Percentiles rank a stretch among this genome's conserved stretches.
These are phyloP conservation scores for Rosa multiflora DNA, from an alignment of 306 rosid species.

Conservation along the genomic window DNA sequence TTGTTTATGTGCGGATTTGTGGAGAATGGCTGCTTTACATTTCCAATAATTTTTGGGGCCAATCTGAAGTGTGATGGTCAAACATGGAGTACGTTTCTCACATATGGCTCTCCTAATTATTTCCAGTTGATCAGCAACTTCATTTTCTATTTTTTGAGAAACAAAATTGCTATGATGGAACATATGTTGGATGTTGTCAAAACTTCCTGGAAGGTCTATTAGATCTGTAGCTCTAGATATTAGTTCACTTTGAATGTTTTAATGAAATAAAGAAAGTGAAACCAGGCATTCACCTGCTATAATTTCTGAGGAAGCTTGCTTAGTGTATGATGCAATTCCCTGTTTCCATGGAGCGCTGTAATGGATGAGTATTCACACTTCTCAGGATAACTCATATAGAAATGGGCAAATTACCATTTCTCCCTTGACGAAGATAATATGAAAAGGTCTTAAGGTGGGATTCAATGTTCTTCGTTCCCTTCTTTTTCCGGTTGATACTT, in stretches of 20 bases:
- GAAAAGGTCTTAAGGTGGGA: neutral
- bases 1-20: conserved; percentile 33
- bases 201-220: conserved; percentile 22
- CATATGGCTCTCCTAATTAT: conserved; percentile 28
- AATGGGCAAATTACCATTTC: neutral
- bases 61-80: conserved; percentile 34
- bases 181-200: conserved; percentile 34
- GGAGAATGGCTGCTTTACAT: conserved; percentile 38
- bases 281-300: neutral
- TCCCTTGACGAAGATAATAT: neutral
- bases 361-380: neutral
- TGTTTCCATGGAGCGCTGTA: neutral
- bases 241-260: neutral
- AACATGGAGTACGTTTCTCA: conserved; percentile 29
- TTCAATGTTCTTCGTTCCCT: neutral
- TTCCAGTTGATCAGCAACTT: conserved; percentile 33
- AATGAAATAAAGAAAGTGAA: conserved; percentile 18
- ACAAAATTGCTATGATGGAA: conserved; percentile 23
- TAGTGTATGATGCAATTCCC: neutral
- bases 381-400: neutral
- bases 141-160: conserved; percentile 28
- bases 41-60: conserved; percentile 57
- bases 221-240: conserved; percentile 23
- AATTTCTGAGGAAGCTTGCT: neutral
- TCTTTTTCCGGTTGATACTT: no score